Percentiles rank a stretch among this genome's conserved stretches.
These are phyloP conservation scores for Verticillium tricorpus DNA, from an alignment of 2,329 filamentous ascomycete species.

Conservation along the genomic window DNA sequence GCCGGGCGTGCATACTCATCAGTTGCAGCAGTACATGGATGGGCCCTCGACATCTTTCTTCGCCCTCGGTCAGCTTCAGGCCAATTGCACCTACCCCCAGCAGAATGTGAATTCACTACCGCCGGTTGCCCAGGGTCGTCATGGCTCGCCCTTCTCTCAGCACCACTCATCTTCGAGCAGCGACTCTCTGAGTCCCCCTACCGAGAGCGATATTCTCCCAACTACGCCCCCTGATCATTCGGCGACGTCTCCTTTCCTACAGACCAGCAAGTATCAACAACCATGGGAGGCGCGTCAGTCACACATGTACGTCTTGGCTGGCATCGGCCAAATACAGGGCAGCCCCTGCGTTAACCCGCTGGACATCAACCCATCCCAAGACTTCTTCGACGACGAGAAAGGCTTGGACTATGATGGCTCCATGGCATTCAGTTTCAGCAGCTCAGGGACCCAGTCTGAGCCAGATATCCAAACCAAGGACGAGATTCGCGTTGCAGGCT, in stretches of 20 bases:
- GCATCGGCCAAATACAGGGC: neutral
- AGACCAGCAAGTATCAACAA: slow-evolving; percentile 9
- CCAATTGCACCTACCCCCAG: slow-evolving; percentile 1
- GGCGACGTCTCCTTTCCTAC: slow-evolving; percentile 22
- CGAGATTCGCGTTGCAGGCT: slow-evolving; percentile 2
- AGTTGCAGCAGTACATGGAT: slow-evolving; percentile 8
- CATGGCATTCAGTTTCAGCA: neutral
- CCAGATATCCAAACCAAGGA: slow-evolving; percentile 1
- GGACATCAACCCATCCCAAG: slow-evolving; percentile 10
- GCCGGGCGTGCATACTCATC: neutral
- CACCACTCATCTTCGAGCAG: slow-evolving; percentile 30
- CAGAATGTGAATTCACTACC: slow-evolving; percentile 12
- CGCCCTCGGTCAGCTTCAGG: slow-evolving; percentile 5
- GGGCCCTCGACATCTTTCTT: slow-evolving; percentile 11
- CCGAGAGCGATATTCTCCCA: slow-evolving; percentile 35
- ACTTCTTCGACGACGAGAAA: slow-evolving; percentile 5
- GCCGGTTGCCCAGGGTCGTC: slow-evolving; percentile 19
- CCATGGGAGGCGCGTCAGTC: slow-evolving; percentile 5
- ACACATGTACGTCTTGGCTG: slow-evolving; percentile 2
- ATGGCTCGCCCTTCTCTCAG: slow-evolving; percentile 32
- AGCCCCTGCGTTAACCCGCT: slow-evolving; percentile 10
- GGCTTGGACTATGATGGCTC: neutral
- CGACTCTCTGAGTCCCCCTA: slow-evolving; percentile 30
- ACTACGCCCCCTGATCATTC: slow-evolving; percentile 31
- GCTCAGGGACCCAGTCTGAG: neutral